phyloP scores from a whole-genome alignment of 345 rosid species.

The Lumnitzera racemosa region DNA sequence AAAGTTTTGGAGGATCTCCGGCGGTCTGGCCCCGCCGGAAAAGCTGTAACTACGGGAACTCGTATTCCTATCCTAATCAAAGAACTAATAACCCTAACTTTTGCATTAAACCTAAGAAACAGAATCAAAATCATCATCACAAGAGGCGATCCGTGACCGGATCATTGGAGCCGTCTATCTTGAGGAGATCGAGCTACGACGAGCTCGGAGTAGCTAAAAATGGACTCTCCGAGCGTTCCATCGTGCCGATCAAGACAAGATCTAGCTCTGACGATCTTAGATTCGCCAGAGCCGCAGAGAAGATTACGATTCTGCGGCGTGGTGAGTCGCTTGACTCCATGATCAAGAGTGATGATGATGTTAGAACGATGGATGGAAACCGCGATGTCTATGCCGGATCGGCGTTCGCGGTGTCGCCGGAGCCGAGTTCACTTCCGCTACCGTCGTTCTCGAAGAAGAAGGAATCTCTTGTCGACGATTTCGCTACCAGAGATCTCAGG shows the following conservation, averaged over 20 bases:
- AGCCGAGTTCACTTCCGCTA: conserved; percentile 47
- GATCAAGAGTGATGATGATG: conserved; percentile 12
- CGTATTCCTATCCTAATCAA: not conserved
- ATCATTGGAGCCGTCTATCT: conserved; percentile 23
- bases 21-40: conserved; percentile 36
- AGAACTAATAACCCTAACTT: not conserved
- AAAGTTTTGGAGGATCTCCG: conserved; percentile 40
- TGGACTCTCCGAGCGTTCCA: conserved; percentile 11
- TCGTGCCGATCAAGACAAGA: conserved; percentile 23
- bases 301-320: conserved; percentile 34
- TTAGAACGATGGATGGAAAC: too few relatives aligned
- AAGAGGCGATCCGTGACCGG: conserved; percentile 5
- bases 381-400: conserved; percentile 44
- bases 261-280: conserved; percentile 19
- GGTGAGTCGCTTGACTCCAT: conserved; percentile 40
- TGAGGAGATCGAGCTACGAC: conserved; percentile 20
- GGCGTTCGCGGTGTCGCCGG: conserved; percentile 43
- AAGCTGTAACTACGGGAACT: conserved; percentile 16
- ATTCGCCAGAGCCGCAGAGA: conserved; percentile 17
- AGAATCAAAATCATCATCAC: conserved; percentile 16
- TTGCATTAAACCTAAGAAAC: conserved; percentile 26
- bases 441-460: conserved; percentile 44
- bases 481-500: conserved; percentile 48
- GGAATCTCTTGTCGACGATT: conserved; percentile 24
- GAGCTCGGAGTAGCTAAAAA: conserved; percentile 14